Base-by-base conservation (phyloP, 169 alveolate genomes). In the Theileria orientalis region DNA sequence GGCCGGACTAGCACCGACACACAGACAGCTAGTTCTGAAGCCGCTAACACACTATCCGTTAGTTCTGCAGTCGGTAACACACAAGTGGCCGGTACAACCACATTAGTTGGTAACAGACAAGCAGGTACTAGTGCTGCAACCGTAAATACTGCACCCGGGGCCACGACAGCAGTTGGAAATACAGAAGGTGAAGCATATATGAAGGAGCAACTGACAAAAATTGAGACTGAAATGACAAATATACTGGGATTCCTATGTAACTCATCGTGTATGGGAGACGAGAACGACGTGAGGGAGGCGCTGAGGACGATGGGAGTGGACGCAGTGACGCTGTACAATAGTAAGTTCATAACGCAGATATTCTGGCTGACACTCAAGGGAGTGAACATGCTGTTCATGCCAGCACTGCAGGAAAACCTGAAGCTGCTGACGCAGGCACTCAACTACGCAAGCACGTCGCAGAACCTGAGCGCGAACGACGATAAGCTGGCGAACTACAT, bases 331-430 rank as follows among this genome's bases (percentile, higher is more conserved):
- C 42, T 72, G 47, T 91, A 83, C 21, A 83, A 84, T 14, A 83
- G 92, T 7, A 91, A 92, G 60, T 92, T 92, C 74, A 83, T 92
- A 29, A 84, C 95, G 0, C 94, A 91, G 57, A 88, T 93, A 8
- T 93, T 91, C 75, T 93, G 96, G 96, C 72, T 87, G 49, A 80
- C 95, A 1, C 66, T 90, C 60, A 89, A 91, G 57, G 84, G 94
- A 7, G 29, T 92, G 6, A 89, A 87, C n/a, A 86, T 90, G 70
- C 73, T 92, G 69, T 84, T 92, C 75, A 78, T 90, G 62, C 95
- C 92, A 6, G 67, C 87, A 3, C 67, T 87, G 33, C 91, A 88
- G 72, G 84, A 83, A 59, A 87, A 90, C 49, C 83, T 85, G 52
- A 85, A 77, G 54, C 82, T 90, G 21, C 73, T 63, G 41, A 82